Evolutionary conservation across 495 filamentous ascomycete genomes (phyloP).

Genomic region (Aspergillus saccharolyticus): DNA sequence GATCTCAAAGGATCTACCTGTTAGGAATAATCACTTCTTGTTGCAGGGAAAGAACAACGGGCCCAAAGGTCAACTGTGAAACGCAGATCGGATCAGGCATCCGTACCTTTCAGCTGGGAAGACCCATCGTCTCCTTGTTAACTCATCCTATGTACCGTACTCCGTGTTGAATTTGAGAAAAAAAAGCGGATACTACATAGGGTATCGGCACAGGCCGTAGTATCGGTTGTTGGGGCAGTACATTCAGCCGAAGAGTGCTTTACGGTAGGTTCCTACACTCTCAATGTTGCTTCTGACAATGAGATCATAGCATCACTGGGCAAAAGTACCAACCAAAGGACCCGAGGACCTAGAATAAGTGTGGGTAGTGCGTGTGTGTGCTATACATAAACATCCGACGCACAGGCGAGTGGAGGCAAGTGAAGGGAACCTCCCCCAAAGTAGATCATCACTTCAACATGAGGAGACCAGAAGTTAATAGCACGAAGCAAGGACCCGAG

Average conservation of each 20-base stretch:
- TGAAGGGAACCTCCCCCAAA: too few relatives aligned
- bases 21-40: background rate
- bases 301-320: background rate
- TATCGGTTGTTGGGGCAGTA: background rate
- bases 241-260: background rate
- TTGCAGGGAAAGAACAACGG: background rate
- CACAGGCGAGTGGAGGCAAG: slow-evolving; percentile 16
- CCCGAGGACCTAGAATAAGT: slow-evolving; percentile 1
- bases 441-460: slow-evolving; percentile 17
- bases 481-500: slow-evolving; percentile 38
- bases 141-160: background rate
- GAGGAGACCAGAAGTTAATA: slow-evolving; percentile 23
- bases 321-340: slow-evolving; percentile 17
- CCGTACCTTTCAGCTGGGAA: slow-evolving; percentile 2
- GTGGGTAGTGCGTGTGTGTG: too few relatives aligned
- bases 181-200: slow-evolving; percentile 6
- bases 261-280: background rate
- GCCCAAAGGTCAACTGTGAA: background rate
- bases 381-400: slow-evolving; percentile 23
- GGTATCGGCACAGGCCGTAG: background rate
- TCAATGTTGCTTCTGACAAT: background rate
- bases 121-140: background rate
- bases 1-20: background rate
- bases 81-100: slow-evolving; percentile 10
- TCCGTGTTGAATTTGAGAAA: too few relatives aligned